A percentile compares a stretch with the other conserved stretches of the same genome.
Evolutionary conservation across 495 filamentous ascomycete genomes (phyloP).

Genomic region (Platismatia glauca): DNA sequence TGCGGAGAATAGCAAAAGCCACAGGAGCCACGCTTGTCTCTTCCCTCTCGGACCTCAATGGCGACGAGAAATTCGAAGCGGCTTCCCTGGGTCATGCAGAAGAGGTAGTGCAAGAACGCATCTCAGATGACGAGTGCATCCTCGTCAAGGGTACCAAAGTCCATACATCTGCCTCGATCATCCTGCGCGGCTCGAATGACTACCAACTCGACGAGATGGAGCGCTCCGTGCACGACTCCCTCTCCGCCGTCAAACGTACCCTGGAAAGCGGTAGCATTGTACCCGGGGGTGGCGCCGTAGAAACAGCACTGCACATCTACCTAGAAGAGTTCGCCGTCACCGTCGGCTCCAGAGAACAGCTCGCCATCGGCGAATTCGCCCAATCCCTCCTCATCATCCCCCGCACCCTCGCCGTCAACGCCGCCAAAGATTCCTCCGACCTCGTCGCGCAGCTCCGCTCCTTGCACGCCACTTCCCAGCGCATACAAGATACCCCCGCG

Average conservation of each 20-base stretch:
- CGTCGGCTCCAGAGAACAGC: conserved; percentile 92
- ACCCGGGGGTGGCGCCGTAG: conserved; percentile 90
- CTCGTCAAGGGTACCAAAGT: conserved; percentile 92
- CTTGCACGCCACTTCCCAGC: conserved; percentile 88
- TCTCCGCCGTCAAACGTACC: conserved; percentile 94
- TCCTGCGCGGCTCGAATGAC: conserved; percentile 92
- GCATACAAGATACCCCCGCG: conserved; percentile 66
- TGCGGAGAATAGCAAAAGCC: conserved; percentile 90
- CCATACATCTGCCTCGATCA: conserved; percentile 89
- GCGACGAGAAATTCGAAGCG: conserved; percentile 91
- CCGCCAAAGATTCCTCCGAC: conserved; percentile 90
- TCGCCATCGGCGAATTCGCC: conserved; percentile 96
- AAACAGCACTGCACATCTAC: conserved; percentile 99
- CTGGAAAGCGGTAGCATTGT: conserved; percentile 96
- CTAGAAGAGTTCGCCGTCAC: conserved; percentile 99
- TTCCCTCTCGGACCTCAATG: conserved; percentile 90
- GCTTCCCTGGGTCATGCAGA: conserved; percentile 84
- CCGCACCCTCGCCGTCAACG: conserved; percentile 94
- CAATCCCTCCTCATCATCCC: conserved; percentile 89
- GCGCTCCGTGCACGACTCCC: conserved; percentile 90
- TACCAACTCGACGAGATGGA: conserved; percentile 99
- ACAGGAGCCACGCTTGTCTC: conserved; percentile 88
- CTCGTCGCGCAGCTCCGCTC: conserved; percentile 92
- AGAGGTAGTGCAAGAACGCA: conserved; percentile 91
- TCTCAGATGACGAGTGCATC: conserved; percentile 98